Base-by-base conservation (phyloP, 306 rosid genomes). In the Cajanus cajan region DNA sequence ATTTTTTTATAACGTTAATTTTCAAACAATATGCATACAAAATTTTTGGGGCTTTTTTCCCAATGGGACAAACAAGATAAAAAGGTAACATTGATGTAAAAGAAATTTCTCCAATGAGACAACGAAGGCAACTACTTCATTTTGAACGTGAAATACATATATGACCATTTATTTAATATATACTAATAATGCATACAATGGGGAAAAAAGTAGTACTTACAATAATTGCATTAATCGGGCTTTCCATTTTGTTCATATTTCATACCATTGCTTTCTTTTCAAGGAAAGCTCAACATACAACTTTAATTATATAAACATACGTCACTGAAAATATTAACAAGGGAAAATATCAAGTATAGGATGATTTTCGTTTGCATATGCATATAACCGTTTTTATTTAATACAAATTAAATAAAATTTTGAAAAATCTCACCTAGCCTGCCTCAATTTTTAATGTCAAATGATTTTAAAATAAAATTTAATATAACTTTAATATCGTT, bases 41-140 rank as follows among this genome's bases (percentile, higher is more conserved):
- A 33, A 44, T 21, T 21, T 58, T 34, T 45, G 14, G 33, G 70
- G 21, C 6, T 37, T 50, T 36, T 67, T 33, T 19, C 5, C 59
- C 33, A 57, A 73, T 66, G 55, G 52, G 39, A 73, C 70, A 81
- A 68, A 66, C 6, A 55, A 25, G 21, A 68, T 41, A 36, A 52
- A 51, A 68, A 55, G 48, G 45, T 52, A 80, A 19, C 36, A 40
- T 14, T 66, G 44, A 40, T 55, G 54, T 63, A 36, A 18, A 51
- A 73, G 7, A 63, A 54, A 28, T 65, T 21, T 54, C 57, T 40
- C 37, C 59, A 78, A 78, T 68, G 61, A 54, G 76, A 68, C 82
- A 78, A 54, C 22, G 16, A 68, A 68, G 50, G 76, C 76, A 78
- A 68, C 50, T 78, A 69, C 76, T 55, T 68, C 82, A 43, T 52